Percentiles rank a stretch among this genome's conserved stretches.
Conservation (phyloP, 2,329 filamentous ascomycete genomes). For the Alternaria triticina region DNA sequence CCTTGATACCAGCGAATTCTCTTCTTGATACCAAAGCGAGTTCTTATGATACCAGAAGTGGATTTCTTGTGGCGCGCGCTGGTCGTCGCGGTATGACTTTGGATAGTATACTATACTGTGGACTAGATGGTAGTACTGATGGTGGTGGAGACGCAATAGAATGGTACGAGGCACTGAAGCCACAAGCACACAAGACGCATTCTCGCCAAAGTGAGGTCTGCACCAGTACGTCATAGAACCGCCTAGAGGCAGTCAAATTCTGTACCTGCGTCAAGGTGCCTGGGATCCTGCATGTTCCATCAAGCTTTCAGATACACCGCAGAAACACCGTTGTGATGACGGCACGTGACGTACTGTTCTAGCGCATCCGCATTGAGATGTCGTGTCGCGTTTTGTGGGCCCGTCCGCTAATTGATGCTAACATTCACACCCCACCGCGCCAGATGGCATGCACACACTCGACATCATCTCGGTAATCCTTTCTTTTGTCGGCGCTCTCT, state of each 20-base stretch:
- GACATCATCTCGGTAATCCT: constrained; percentile 29
- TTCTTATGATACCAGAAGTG: constrained; percentile 2
- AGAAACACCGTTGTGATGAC: background rate
- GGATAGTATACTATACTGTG: background rate
- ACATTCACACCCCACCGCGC: constrained; percentile 22
- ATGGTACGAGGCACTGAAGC: background rate
- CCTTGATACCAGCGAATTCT: constrained; percentile 24
- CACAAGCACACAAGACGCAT: background rate
- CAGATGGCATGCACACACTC: constrained; percentile 26
- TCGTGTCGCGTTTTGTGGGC: constrained; percentile 28
- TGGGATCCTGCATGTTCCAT: constrained; percentile 1
- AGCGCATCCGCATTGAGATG: constrained; percentile 11
- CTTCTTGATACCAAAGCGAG: constrained; percentile 20
- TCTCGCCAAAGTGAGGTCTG: background rate
- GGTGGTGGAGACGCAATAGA: background rate
- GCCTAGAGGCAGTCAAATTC: background rate
- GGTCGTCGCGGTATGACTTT: background rate
- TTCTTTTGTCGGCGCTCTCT: constrained; percentile 30
- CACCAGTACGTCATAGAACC: background rate
- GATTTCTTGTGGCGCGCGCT: background rate
- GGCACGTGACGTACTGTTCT: constrained; percentile 12
- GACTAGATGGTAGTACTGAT: background rate
- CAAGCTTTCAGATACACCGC: constrained; percentile 5
- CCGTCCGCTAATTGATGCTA: constrained; percentile 17
- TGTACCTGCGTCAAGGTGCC: constrained; percentile 6